These are phyloP conservation scores for Vanilla planifolia DNA, from an alignment of 106 monocot genomes.

Conservation along the genomic window DNA sequence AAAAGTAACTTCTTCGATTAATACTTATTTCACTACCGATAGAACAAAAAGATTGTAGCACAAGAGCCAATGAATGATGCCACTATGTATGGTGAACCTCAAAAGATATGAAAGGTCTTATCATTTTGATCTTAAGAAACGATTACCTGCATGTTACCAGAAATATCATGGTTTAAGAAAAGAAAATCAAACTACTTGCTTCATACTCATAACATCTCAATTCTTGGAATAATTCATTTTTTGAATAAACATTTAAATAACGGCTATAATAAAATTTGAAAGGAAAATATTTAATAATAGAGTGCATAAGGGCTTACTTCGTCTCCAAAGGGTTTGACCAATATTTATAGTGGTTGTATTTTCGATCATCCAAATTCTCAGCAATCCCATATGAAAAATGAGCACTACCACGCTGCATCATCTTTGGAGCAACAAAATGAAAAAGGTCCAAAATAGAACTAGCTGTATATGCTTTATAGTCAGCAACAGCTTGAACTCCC, in stretches of 20 bases:
- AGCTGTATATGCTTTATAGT: constrained; percentile 77
- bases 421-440: constrained; percentile 95
- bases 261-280: neutral
- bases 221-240: too few species aligned
- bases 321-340: constrained; percentile 99
- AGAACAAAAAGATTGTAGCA: too few species aligned
- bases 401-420: constrained; percentile 94
- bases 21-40: too few species aligned
- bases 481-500: constrained; percentile 86
- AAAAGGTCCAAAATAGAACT: constrained; percentile 77
- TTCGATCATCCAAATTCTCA: constrained; percentile 84
- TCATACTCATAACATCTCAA: too few species aligned
- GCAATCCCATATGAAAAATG: constrained; percentile 98
- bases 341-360: constrained; percentile 87
- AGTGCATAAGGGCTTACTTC: constrained; percentile 39
- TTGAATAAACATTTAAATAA: too few species aligned
- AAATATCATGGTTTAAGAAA: too few species aligned
- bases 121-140: too few species aligned
- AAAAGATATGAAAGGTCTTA: too few species aligned
- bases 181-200: too few species aligned
- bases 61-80: too few species aligned
- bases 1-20: neutral
- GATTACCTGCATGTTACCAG: too few species aligned
- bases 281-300: neutral
- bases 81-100: too few species aligned